A percentile compares a stretch with the other conserved stretches of the same genome.
Evolutionary conservation across 768 basidiomycete species (phyloP).

Genomic region (Serendipita indica): DNA sequence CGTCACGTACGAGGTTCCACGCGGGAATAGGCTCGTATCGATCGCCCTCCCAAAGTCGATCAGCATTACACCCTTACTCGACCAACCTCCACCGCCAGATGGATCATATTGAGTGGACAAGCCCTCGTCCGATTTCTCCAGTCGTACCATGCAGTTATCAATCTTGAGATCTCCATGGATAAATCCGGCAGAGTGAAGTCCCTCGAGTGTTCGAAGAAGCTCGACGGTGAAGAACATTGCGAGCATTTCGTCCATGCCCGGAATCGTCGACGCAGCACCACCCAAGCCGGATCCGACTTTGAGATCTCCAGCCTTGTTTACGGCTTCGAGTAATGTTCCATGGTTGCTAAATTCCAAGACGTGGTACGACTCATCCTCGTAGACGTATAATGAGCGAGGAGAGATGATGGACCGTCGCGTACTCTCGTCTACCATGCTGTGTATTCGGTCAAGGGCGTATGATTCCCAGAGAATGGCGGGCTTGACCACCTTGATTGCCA

Average conservation of each 20-base stretch:
- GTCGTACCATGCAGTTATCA: conserved; percentile 91
- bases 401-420: conserved; percentile 55
- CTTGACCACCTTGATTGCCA: conserved; percentile 85
- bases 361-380: conserved; percentile 77
- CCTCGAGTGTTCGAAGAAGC: conserved; percentile 67
- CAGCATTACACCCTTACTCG: conserved; percentile 70
- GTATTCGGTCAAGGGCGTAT: conserved; percentile 64
- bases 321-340: conserved; percentile 80
- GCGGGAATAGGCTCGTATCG: conserved; percentile 69
- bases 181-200: conserved; percentile 66
- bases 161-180: conserved; percentile 99
- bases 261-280: conserved; percentile 9
- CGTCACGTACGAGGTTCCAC: conserved; percentile 62
- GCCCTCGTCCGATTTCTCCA: conserved; percentile 45
- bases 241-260: conserved; percentile 69
- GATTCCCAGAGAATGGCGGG: conserved; percentile 91
- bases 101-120: conserved; percentile 56
- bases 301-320: conserved; percentile 65
- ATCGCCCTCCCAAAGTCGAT: conserved; percentile 98
- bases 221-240: conserved; percentile 94
- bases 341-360: conserved; percentile 79
- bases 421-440: conserved; percentile 43
- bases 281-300: conserved; percentile 69
- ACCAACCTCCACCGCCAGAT: conserved; percentile 72
- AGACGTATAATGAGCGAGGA: conserved; percentile 71